phyloP scores from a whole-genome alignment of 768 basidiomycete species.

The Pisolithus albus region DNA sequence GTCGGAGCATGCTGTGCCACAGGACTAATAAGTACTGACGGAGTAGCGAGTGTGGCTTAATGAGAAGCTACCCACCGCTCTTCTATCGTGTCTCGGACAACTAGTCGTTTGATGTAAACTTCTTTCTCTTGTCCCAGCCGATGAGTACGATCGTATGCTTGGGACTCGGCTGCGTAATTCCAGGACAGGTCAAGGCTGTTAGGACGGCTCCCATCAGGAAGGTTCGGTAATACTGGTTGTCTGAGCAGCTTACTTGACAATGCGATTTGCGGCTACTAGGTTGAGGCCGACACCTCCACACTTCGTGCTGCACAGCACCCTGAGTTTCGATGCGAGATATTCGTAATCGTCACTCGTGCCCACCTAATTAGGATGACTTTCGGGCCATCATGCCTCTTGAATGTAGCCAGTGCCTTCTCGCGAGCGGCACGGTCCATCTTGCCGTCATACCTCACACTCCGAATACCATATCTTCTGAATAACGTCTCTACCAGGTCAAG shows the following conservation, averaged over 20 bases:
- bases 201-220: background rate
- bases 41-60: background rate
- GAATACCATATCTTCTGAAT: conserved; percentile 52
- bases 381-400: conserved; percentile 51
- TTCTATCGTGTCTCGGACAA: conserved; percentile 66
- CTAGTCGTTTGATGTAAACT: conserved; percentile 60
- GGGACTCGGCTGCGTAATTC: conserved; percentile 67
- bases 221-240: background rate
- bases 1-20: conserved; percentile 47
- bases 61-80: conserved; percentile 44
- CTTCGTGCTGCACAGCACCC: conserved; percentile 38
- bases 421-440: conserved; percentile 51
- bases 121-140: conserved; percentile 65
- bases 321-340: background rate
- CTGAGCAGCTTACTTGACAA: conserved; percentile 47
- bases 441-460: conserved; percentile 60
- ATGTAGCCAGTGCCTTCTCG: conserved; percentile 43
- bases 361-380: conserved; percentile 64
- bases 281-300: conserved; percentile 69
- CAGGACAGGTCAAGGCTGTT: conserved; percentile 64
- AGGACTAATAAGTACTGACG: background rate
- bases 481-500: conserved; percentile 58
- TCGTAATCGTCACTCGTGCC: background rate
- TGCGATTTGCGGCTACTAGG: conserved; percentile 60
- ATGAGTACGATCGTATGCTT: conserved; percentile 57